Base-by-base conservation (phyloP, 2,329 filamentous ascomycete species). In the Trichoderma atrobrunneum region DNA sequence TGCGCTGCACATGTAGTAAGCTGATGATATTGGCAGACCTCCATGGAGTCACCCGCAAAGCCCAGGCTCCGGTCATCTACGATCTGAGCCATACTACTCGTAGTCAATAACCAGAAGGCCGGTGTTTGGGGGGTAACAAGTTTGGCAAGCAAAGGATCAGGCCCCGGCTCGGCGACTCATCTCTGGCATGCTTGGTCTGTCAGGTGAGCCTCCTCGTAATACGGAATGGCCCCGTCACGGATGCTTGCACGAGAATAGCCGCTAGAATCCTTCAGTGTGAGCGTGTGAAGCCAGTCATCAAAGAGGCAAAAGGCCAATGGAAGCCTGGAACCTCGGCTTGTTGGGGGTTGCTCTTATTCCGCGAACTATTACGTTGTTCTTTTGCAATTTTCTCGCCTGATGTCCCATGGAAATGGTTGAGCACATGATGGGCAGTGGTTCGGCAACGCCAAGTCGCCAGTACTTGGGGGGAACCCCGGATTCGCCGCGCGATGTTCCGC, bases 351-450 rank as follows among this genome's bases (percentile, higher is more conserved):
- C 30, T 39, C 5, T n/a, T 16, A 28, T 21, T 48, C 66, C n/a
- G 39, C 12, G 39, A 32, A 26, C 32, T 70, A 70, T 70, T 70
- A 70, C 68, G 68, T 64, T 70, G 39, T 51, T 36, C 39, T 70
- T 70, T 67, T 70, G 28, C 56, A 26, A 51, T 28, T 62, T 60
- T 54, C 21, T 51, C 34, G 32, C 39, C 48, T 72, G 57, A 30
- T 54, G 64, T 67, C 48, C 54, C 63, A 54, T 54, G 43, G 51
- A 67, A 69, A 59, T 43, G 66, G 67, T 72, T 72, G 68, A 73
- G 61, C 72, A 73, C 72, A 73, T 73, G 72, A 73, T 71, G 68
- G 67, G 43, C 48, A 24, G 30, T 54, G 43, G 54, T 69, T 65
- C 66, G 62, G 68, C 61, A 60, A 48, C 11, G 34, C 28, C 26